Evolutionary conservation across 1,284 basidiomycete species (phyloP).

Genomic region (Omphalotus olearius): DNA sequence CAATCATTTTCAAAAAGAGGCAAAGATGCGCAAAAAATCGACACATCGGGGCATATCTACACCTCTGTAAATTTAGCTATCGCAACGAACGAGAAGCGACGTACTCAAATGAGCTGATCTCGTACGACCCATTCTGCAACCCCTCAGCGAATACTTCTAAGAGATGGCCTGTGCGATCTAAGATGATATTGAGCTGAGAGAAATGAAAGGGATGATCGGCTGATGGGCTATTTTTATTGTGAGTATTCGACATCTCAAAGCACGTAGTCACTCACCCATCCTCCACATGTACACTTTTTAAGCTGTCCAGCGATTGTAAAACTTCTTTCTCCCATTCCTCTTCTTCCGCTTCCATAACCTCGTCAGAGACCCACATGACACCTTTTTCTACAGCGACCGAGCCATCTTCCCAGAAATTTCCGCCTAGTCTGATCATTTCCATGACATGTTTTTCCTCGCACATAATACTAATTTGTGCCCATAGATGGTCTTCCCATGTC

Average conservation of each 20-base stretch:
- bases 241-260: not conserved
- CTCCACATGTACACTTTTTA: slow-evolving; percentile 47
- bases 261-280: slow-evolving; percentile 48
- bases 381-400: slow-evolving; percentile 36
- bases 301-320: slow-evolving; percentile 42
- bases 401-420: slow-evolving; percentile 63
- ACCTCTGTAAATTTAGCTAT: not conserved
- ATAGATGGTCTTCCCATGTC: slow-evolving; percentile 93
- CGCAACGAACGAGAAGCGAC: slow-evolving; percentile 22
- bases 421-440: slow-evolving; percentile 52
- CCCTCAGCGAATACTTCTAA: slow-evolving; percentile 72
- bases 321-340: slow-evolving; percentile 65
- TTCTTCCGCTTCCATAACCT: slow-evolving; percentile 43
- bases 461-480: slow-evolving; percentile 85
- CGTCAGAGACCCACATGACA: slow-evolving; percentile 24
- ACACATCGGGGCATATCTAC: slow-evolving; percentile 62
- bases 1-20: slow-evolving; percentile 83
- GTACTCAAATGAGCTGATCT: slow-evolving; percentile 57
- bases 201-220: slow-evolving; percentile 84
- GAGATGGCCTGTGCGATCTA: slow-evolving; percentile 66
- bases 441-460: slow-evolving; percentile 78
- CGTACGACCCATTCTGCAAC: slow-evolving; percentile 47
- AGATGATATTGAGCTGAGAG: slow-evolving; percentile 83
- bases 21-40: slow-evolving; percentile 97
- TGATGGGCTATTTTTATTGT: slow-evolving; percentile 43